Evolutionary conservation across 31 red algal species (phyloP), one percentile per base, ranked within the genome.

Genomic region (Asparagopsis taxiformis): DNA sequence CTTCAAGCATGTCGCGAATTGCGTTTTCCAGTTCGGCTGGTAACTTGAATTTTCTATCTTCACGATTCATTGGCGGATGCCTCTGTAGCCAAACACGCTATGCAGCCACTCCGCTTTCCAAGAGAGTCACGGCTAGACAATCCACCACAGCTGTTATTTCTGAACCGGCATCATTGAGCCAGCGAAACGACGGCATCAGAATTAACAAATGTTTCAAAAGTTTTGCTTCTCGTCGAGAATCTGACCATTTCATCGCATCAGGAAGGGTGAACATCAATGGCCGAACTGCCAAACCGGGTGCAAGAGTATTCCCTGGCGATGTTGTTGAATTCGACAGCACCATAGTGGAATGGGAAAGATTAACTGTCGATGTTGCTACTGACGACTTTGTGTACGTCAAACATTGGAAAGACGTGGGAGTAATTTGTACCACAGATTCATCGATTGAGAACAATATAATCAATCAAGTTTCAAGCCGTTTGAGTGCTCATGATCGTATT

Each of bases 181-280:
- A 17, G 17, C 44, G 15, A 11, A 67, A 56, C 36, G 36, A 72
- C 29, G 76, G 83, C 3, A 81, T 88, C 53, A 82, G 91, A n/a
- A 44, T 94, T 11, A 94, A 94, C 65, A 94, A 94, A 71, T 80
- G 69, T 30, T 81, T 94, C 33, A 77, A 67, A 20, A 56, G 38
- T 30, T 59, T 65, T 38, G 65, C 71, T 23, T 94, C 91, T 2
- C 76, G 91, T 30, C 68, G 91, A 20, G 75, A 94, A 48, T 81
- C 83, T 16, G 91, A 94, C 77, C 60, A 28, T 10, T 74, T 94
- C 51, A 76, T 94, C 50, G 21, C 30, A 33, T 41, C 69, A 23
- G 77, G 77, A 21, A 82, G 91, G 13, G 91, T 88, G 24, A 61
- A 15, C n/a, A 58, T 94, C 2, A 94, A 94, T 55, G 82, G 83